Conservation (phyloP, 2,329 filamentous ascomycete species). For the Elsinoe necatrix region DNA sequence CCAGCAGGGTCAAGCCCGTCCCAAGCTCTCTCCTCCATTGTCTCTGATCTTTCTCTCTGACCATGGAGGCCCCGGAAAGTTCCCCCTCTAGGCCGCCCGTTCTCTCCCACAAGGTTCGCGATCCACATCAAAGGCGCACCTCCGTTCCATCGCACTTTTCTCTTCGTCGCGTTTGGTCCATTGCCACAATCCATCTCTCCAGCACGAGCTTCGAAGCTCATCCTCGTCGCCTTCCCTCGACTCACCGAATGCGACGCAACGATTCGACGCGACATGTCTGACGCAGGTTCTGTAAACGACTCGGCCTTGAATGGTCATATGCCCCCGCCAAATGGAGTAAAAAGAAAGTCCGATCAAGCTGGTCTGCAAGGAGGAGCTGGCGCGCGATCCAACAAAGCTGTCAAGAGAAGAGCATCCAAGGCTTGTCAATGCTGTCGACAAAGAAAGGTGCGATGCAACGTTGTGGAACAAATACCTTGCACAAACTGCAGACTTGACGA, state of each 20-base stretch:
- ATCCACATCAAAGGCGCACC: constrained; percentile 1
- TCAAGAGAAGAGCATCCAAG: constrained; percentile 81
- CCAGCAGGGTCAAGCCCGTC: not conserved
- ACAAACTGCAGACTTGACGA: constrained; percentile 79
- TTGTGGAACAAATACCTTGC: constrained; percentile 77
- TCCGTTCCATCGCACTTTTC: not conserved
- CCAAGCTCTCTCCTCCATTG: not conserved
- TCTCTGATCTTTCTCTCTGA: not conserved
- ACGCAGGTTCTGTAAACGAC: constrained; percentile 10
- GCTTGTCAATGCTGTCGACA: constrained; percentile 83
- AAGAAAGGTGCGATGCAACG: constrained; percentile 88
- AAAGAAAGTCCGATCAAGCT: constrained; percentile 51
- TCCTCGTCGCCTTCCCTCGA: not conserved
- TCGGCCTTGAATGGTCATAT: constrained; percentile 8
- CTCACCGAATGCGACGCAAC: not conserved
- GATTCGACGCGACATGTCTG: constrained; percentile 7
- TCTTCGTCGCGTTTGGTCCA: not conserved
- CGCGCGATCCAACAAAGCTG: constrained; percentile 44
- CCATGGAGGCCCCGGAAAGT: constrained; percentile 8
- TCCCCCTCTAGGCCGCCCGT: constrained; percentile 5
- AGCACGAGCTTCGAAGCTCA: not conserved
- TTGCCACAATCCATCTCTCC: not conserved
- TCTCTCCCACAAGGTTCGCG: constrained; percentile 5
- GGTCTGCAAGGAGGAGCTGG: constrained; percentile 42
- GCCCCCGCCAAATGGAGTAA: constrained; percentile 25